A percentile compares a stretch with the other conserved stretches of the same genome.
These are phyloP conservation scores for Talaromyces atroroseus DNA, from an alignment of 2,329 filamentous ascomycete genomes.

Conservation along the genomic window DNA sequence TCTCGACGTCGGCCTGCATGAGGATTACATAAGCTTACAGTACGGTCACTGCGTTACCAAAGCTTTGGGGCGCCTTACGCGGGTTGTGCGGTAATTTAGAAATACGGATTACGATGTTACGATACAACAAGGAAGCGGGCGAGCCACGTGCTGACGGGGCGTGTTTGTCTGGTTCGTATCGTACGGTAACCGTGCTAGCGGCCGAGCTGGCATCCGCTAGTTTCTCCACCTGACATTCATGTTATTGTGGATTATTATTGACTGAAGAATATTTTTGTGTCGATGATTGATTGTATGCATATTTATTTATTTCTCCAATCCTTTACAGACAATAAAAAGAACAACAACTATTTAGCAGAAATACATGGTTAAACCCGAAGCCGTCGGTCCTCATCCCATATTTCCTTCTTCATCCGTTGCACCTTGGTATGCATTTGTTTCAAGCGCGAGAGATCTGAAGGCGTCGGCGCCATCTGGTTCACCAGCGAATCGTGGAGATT, in stretches of 20 bases:
- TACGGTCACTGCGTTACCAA: neutral
- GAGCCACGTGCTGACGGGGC: neutral
- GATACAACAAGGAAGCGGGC: neutral
- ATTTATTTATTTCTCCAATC: neutral
- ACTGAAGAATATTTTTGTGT: neutral
- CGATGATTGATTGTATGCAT: too few species aligned
- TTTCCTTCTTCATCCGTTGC: conserved; percentile 54
- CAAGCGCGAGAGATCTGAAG: conserved; percentile 48
- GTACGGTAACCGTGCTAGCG: neutral
- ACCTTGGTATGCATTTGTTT: conserved; percentile 51
- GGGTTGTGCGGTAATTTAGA: neutral
- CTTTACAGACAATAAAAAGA: neutral
- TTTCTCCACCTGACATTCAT: neutral
- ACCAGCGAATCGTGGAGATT: conserved; percentile 48
- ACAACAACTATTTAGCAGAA: neutral
- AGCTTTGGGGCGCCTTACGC: neutral
- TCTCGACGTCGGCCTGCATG: neutral
- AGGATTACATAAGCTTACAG: neutral
- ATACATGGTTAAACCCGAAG: conserved; percentile 19
- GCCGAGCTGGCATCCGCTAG: conserved; percentile 5
- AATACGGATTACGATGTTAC: neutral
- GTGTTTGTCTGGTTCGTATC: neutral
- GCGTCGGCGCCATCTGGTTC: conserved; percentile 38
- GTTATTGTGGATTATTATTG: neutral
- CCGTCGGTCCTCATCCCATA: conserved; percentile 42